Evolutionary conservation across 331 rosid genomes (phyloP).

Genomic region (Quercus tomentella): DNA sequence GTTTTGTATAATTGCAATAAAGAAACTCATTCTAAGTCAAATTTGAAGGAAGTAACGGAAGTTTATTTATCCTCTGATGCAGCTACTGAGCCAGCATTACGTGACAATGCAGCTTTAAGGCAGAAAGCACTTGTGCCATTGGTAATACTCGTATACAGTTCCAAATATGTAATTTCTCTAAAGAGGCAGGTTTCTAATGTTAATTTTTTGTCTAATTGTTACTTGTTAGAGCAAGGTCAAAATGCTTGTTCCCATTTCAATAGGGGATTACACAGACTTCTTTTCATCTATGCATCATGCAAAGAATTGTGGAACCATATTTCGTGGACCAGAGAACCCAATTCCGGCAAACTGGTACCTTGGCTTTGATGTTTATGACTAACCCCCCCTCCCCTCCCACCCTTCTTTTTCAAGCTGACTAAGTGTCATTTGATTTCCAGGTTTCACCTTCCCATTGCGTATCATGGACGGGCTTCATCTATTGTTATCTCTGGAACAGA

Average conservation of each 20-base stretch:
- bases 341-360: conserved; percentile 65
- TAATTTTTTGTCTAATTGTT: background rate
- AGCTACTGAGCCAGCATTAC: conserved; percentile 74
- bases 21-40: background rate
- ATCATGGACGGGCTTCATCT: conserved; percentile 95
- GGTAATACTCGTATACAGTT: conserved; percentile 42
- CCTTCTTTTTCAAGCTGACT: conserved; percentile 2
- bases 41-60: background rate
- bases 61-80: conserved; percentile 26
- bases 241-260: conserved; percentile 76
- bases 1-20: background rate
- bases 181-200: conserved; percentile 5
- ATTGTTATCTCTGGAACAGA: conserved; percentile 87
- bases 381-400: background rate
- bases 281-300: conserved; percentile 76
- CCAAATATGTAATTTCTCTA: background rate
- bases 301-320: conserved; percentile 81
- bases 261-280: conserved; percentile 92
- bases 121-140: conserved; percentile 59
- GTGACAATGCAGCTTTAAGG: conserved; percentile 67
- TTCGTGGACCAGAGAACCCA: conserved; percentile 71
- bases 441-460: conserved; percentile 91
- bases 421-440: conserved; percentile 31
- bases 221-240: conserved; percentile 55
- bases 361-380: conserved; percentile 1